Conservation (phyloP, 345 rosid species). For the Garcia nutans region DNA sequence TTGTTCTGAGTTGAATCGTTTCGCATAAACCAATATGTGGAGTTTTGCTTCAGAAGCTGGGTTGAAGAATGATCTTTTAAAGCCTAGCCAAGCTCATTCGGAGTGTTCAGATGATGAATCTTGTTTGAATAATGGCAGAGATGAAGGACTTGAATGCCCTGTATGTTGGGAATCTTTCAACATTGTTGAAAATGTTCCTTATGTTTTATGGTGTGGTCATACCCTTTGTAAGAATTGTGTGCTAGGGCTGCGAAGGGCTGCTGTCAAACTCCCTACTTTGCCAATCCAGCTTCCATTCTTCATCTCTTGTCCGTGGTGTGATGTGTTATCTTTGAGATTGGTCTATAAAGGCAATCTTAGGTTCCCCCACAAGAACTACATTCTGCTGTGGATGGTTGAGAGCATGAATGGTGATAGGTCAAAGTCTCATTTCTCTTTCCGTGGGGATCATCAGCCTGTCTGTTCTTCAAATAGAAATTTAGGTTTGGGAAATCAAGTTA, state of each 20-base stretch:
- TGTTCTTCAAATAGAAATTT: slow-evolving; percentile 25
- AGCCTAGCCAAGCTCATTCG: slow-evolving; percentile 34
- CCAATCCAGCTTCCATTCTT: slow-evolving; percentile 87
- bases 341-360: slow-evolving; percentile 69
- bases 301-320: slow-evolving; percentile 92
- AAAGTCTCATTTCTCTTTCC: slow-evolving; percentile 34
- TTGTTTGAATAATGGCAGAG: slow-evolving; percentile 47
- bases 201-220: slow-evolving; percentile 92
- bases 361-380: slow-evolving; percentile 84
- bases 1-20: not conserved
- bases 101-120: slow-evolving; percentile 80
- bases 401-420: slow-evolving; percentile 71
- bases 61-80: slow-evolving; percentile 33
- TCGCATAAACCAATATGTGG: slow-evolving; percentile 13
- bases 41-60: slow-evolving; percentile 20
- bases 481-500: slow-evolving; percentile 27
- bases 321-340: slow-evolving; percentile 68
- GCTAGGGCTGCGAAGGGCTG: slow-evolving; percentile 74
- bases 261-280: slow-evolving; percentile 65
- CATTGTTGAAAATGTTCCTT: slow-evolving; percentile 88
- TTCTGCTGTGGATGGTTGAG: slow-evolving; percentile 95
- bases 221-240: slow-evolving; percentile 87
- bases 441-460: slow-evolving; percentile 31
- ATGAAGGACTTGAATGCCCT: slow-evolving; percentile 83
- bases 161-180: slow-evolving; percentile 91